Evolutionary conservation across 345 rosid genomes (phyloP), one percentile per base, ranked within the genome.

Genomic region (Rhizophora apiculata): DNA sequence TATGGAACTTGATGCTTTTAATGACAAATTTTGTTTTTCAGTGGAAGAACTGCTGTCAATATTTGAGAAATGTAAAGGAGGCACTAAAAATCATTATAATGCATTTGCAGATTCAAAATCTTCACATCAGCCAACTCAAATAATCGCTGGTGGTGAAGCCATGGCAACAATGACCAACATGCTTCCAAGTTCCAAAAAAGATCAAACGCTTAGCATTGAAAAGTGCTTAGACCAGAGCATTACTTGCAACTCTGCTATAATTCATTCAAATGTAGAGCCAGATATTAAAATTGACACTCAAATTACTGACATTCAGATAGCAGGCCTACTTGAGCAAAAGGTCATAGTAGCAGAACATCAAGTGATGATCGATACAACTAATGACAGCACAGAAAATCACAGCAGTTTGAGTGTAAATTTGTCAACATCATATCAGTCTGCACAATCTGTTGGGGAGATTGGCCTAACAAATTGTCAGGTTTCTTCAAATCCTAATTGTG

Each of bases 1-100:
- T 77, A 87, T 82, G 90, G 85, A 84, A 67, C 73, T 82, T 73
- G 86, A 82, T 75, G 72, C 72, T 76, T 79, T 72, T 74, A 68
- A 77, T 85, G 79, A 75, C 60, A 76, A 69, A 76, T 82, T 79
- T 72, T 75, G 72, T 73, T 64, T 74, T 82, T 69, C 78, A 69
- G 68, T 71, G 67, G 87, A 82, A 76, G 85, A 84, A 72, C 70
- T 60, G 66, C 76, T 73, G 75, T 80, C 55, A 57, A 68, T 78
- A 27, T 64, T 69, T 62, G 79, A 77, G 69, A 62, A 53, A 61
- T 76, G 63, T 2, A 79, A 70, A 52, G 78, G 61, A 63, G 66
- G 77, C 78, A 77, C 78, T 83, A 85, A 84, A 78, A 74, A 62
- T 70, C 63, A 68, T 67, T 79, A 63, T 68, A 78, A 71, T 76